phyloP scores from a whole-genome alignment of 352 stramenopile species.

The Detonula confervacea region DNA sequence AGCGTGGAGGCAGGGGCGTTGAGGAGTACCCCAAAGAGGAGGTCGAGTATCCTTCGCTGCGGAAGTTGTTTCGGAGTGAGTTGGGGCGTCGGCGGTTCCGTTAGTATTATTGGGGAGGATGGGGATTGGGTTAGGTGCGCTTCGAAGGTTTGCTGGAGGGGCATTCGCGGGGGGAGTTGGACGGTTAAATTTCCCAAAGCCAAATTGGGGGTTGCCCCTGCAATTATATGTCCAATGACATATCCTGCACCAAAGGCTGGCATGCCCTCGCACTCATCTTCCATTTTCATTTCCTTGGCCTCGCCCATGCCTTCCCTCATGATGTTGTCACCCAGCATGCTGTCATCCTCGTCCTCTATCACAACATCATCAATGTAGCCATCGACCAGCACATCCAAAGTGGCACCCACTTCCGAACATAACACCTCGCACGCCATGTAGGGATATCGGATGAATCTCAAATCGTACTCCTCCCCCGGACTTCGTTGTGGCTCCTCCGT shows the following conservation, averaged over 20 bases:
- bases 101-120: too few species aligned
- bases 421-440: slow-evolving; percentile 98
- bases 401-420: slow-evolving; percentile 94
- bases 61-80: too few species aligned
- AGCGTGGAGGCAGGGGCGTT: slow-evolving; percentile 82
- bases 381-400: slow-evolving; percentile 91
- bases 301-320: neutral
- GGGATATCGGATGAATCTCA: slow-evolving; percentile 87
- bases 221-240: too few species aligned
- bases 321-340: slow-evolving; percentile 19
- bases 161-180: too few species aligned
- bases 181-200: too few species aligned
- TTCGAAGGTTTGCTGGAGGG: too few species aligned
- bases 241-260: too few species aligned
- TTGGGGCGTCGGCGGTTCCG: too few species aligned
- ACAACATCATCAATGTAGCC: slow-evolving; percentile 53
- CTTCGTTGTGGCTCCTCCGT: slow-evolving; percentile 23
- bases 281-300: slow-evolving; percentile 42
- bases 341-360: slow-evolving; percentile 46
- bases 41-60: slow-evolving; percentile 85
- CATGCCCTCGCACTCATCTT: too few species aligned
- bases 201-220: too few species aligned
- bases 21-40: slow-evolving; percentile 92
- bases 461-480: slow-evolving; percentile 60
- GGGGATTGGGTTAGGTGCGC: too few species aligned